Conservation (phyloP, 495 filamentous ascomycete genomes). For the Aspergillus affinis region DNA sequence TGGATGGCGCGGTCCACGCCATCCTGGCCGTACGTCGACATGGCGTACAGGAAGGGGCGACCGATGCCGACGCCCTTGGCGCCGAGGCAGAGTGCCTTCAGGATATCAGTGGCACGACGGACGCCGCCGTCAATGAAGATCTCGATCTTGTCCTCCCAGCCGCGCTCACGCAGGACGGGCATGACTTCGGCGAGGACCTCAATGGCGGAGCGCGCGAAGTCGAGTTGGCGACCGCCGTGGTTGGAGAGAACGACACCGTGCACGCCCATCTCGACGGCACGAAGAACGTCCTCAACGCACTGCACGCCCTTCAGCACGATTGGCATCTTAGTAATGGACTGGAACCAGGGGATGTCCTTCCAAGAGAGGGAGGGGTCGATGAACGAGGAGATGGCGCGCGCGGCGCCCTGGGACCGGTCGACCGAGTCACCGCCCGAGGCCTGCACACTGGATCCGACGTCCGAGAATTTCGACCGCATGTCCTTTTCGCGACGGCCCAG, state of each 20-base stretch:
- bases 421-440: conserved; percentile 56
- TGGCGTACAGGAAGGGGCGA: conserved; percentile 91
- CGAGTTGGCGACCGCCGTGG: conserved; percentile 96
- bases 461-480: conserved; percentile 92
- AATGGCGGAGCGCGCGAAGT: conserved; percentile 86
- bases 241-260: conserved; percentile 95
- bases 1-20: conserved; percentile 93
- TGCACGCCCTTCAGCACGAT: conserved; percentile 97
- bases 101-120: conserved; percentile 86
- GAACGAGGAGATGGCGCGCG: conserved; percentile 88
- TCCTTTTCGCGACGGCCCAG: conserved; percentile 92
- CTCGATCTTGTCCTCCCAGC: conserved; percentile 82
- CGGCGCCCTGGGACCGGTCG: conserved; percentile 87
- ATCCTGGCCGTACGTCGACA: conserved; percentile 85
- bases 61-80: conserved; percentile 94
- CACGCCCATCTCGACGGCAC: conserved; percentile 77
- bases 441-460: conserved; percentile 83
- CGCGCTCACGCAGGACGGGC: conserved; percentile 82
- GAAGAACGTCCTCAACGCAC: conserved; percentile 89
- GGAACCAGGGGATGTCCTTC: conserved; percentile 96
- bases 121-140: conserved; percentile 91
- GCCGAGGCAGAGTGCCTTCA: conserved; percentile 93
- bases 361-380: conserved; percentile 90
- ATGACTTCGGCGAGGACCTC: conserved; percentile 96
- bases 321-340: conserved; percentile 89